A percentile compares a stretch with the other conserved stretches of the same genome.
Conservation (phyloP, 257 asterid species). For the Solanum corneliomulleri region DNA sequence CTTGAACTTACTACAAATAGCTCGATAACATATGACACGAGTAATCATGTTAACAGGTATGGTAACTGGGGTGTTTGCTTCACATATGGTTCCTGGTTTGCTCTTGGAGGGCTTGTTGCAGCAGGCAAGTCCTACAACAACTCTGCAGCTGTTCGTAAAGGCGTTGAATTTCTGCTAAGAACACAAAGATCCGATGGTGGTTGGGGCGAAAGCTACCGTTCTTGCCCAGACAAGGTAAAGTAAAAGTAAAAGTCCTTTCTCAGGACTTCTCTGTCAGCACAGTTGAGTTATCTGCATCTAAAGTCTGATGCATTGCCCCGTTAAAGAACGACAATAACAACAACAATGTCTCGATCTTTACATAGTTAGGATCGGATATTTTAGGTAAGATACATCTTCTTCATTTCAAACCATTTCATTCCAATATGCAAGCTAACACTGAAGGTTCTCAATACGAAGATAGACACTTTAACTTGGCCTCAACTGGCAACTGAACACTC, state of each 20-base stretch:
- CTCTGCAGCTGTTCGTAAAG: constrained; percentile 41
- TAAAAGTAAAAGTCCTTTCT: neutral
- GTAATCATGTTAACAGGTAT: constrained; percentile 22
- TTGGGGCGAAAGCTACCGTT: constrained; percentile 86
- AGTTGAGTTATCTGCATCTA: neutral
- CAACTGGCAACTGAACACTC: neutral
- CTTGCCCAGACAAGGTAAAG: constrained; percentile 61
- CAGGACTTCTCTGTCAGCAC: neutral
- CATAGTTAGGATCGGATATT: neutral
- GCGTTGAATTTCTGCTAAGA: constrained; percentile 41
- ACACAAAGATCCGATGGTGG: constrained; percentile 68
- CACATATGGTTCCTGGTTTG: constrained; percentile 75
- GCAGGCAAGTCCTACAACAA: constrained; percentile 47
- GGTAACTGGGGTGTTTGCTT: constrained; percentile 88
- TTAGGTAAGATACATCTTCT: neutral
- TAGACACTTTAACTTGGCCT: neutral
- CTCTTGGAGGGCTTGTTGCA: constrained; percentile 60
- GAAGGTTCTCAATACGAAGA: neutral
- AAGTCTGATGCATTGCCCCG: neutral
- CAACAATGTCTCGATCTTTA: neutral
- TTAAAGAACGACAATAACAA: neutral
- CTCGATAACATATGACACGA: neutral
- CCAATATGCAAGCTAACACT: neutral
- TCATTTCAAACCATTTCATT: neutral
- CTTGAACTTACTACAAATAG: neutral